These are phyloP conservation scores for Drechmeria coniospora DNA, from an alignment of 2,329 filamentous ascomycete species.

Conservation along the genomic window DNA sequence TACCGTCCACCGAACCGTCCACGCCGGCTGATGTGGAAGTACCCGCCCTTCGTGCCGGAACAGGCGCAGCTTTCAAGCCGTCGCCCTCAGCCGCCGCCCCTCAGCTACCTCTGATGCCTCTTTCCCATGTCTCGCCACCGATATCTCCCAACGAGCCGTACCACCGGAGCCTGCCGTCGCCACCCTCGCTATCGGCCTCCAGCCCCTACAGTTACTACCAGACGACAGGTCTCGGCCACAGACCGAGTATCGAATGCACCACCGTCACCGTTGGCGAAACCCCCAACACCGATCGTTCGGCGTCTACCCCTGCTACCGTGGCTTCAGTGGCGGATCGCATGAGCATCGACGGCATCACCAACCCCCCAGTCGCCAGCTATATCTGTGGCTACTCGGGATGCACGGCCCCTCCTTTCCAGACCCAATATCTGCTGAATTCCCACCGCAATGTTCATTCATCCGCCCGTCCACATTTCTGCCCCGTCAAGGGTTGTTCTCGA, in stretches of 20 bases:
- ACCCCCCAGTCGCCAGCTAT: constrained; percentile 35
- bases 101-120: constrained; percentile 16
- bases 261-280: constrained; percentile 29
- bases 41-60: constrained; percentile 9
- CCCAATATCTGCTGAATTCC: constrained; percentile 62
- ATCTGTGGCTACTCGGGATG: constrained; percentile 48
- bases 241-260: constrained; percentile 25
- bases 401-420: constrained; percentile 59
- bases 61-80: constrained; percentile 12
- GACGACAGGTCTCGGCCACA: constrained; percentile 16
- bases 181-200: constrained; percentile 23
- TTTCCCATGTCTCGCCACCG: constrained; percentile 25
- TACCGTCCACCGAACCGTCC: constrained; percentile 14
- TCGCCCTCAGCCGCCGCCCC: constrained; percentile 20
- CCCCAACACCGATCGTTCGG: constrained; percentile 28
- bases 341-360: constrained; percentile 43
- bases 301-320: constrained; percentile 24
- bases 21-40: constrained; percentile 17
- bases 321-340: constrained; percentile 32
- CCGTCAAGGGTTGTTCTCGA: constrained; percentile 45
- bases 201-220: constrained; percentile 23
- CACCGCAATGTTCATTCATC: constrained; percentile 60
- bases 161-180: constrained; percentile 30
- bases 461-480: constrained; percentile 49
- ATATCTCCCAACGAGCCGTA: constrained; percentile 33